Percentiles rank a stretch among this genome's conserved stretches.
Evolutionary conservation across 2,329 filamentous ascomycete species (phyloP).

Genomic region (Fusarium solani-melongenae): DNA sequence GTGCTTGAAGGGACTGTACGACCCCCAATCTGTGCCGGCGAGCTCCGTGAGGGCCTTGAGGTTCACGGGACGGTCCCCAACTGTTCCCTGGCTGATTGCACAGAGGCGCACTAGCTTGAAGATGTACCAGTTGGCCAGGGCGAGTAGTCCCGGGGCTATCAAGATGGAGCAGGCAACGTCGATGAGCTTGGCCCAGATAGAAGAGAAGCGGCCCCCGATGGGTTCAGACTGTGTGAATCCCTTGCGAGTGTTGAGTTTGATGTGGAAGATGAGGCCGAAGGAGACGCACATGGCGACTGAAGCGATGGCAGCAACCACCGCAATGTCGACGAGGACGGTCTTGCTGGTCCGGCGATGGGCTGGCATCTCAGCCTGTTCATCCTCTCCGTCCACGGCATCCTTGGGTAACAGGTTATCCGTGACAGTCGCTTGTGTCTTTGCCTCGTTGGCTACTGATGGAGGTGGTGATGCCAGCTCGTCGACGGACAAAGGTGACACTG

Average conservation of each 20-base stretch:
- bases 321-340: background rate
- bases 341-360: background rate
- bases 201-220: background rate
- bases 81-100: background rate
- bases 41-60: background rate
- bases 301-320: background rate
- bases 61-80: background rate
- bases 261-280: background rate
- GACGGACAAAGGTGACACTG: background rate
- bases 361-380: background rate
- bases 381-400: background rate
- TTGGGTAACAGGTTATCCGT: background rate
- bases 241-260: background rate
- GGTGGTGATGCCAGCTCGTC: background rate
- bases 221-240: background rate
- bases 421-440: background rate
- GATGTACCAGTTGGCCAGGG: background rate
- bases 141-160: background rate
- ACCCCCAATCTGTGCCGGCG: background rate
- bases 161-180: background rate
- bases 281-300: background rate
- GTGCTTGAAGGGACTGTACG: background rate
- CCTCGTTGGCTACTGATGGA: background rate
- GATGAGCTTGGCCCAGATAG: background rate
- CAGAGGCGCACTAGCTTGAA: background rate